Evolutionary conservation across 139 green algal species (phyloP), one percentile per base, ranked within the genome.

Genomic region (Coccomyxa sp.): DNA sequence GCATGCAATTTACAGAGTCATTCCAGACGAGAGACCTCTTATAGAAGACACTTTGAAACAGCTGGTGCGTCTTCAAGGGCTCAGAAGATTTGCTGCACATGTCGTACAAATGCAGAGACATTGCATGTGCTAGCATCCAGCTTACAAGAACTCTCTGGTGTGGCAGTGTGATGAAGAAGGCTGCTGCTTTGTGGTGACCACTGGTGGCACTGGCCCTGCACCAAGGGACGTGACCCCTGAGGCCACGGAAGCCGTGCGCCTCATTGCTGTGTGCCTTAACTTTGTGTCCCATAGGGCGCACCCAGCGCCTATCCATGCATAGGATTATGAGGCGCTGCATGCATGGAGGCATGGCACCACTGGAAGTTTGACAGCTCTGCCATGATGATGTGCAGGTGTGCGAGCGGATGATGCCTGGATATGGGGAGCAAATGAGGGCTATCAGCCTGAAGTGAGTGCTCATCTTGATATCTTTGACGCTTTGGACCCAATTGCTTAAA

Each of bases 351-450:
- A 51, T 51, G 38, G 38, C 38, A 51, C 3, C 38, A 51, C 3
- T 51, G 38, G n/a, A 51, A 51, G 3, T 51, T 7, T 7, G 38
- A 51, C 38, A 51, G 38, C 38, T 51, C 38, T 58, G 13, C 51
- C 77, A 38, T 80, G 38, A 17, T 30, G 21, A 13, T 23, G 45
- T 45, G 71, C 84, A 91, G 87, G 89, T 98, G 17, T 98, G 95
- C 84, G 79, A 88, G 18, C 87, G 91, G 13, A 95, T 98, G 92
- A 94, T 98, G 91, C 95, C 95, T 0, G 95, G 95, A 3, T 98
- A 97, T 81, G 95, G 95, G 0, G 95, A 98, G 87, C 94, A 97
- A 85, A 98, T 98, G 95, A 90, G 95, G 0, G 89, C 93, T 7
- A 96, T 98, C 79, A 94, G 91, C 87, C 86, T 98, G n/a, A 93